phyloP scores from a whole-genome alignment of 1,139 yeast species.

The Saccharomyces hybrid region DNA sequence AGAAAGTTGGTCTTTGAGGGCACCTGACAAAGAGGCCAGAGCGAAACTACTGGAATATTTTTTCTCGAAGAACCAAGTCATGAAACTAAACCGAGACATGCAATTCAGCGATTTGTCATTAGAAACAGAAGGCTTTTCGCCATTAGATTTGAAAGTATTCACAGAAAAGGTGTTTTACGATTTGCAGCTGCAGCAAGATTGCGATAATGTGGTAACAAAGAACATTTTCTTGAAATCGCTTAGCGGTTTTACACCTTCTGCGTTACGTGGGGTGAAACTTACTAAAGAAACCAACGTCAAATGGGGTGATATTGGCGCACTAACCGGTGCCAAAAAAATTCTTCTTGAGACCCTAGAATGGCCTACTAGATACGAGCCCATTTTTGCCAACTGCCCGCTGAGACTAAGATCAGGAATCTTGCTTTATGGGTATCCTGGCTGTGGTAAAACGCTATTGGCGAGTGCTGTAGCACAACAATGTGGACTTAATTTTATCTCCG shows the following conservation, averaged over 20 bases:
- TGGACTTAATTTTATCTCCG: conserved; percentile 86
- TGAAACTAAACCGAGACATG: conserved; percentile 33
- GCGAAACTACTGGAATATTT: conserved; percentile 44
- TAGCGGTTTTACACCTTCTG: conserved; percentile 67
- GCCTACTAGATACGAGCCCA: conserved; percentile 96
- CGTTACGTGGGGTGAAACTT: conserved; percentile 77
- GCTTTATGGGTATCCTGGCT: conserved; percentile 93
- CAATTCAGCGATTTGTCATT: conserved; percentile 63
- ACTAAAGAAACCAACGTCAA: conserved; percentile 60
- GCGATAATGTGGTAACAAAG: conserved; percentile 8
- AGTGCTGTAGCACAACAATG: conserved; percentile 93
- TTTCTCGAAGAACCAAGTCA: conserved; percentile 33
- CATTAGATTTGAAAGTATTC: conserved; percentile 68
- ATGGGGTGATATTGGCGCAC: conserved; percentile 90
- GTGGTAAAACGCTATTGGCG: conserved; percentile 91
- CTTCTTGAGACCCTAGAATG: conserved; percentile 86
- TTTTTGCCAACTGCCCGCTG: conserved; percentile 80
- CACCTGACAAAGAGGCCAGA: conserved; percentile 67
- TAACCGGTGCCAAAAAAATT: conserved; percentile 64
- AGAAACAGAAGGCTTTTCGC: conserved; percentile 85
- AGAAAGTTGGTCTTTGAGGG: conserved; percentile 48
- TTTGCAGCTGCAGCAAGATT: conserved; percentile 12
- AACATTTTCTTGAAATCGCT: conserved; percentile 49
- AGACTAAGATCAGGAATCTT: conserved; percentile 83
- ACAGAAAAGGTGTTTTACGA: conserved; percentile 73